A percentile compares a stretch with the other conserved stretches of the same genome.
Evolutionary conservation across 176 grass and related monocot species (phyloP).

Genomic region (Avena eriantha): DNA sequence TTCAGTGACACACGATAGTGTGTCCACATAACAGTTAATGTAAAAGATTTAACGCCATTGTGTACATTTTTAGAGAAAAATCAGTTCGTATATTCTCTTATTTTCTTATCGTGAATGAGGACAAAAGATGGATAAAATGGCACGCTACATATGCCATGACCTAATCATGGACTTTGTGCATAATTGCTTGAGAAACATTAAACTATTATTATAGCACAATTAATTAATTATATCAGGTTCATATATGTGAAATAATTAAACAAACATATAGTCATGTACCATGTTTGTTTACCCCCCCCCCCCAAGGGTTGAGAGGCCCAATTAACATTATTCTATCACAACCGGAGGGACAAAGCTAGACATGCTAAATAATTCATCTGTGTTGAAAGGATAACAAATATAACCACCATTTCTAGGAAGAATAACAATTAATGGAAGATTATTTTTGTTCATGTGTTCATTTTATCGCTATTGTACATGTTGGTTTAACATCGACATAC

Average conservation of each 20-base stretch:
- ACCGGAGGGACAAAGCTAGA: not conserved
- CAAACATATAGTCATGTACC: no score
- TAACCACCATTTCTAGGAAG: not conserved
- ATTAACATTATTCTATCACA: not conserved
- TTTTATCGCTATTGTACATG: no score
- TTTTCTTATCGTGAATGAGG: not conserved
- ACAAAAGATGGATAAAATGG: not conserved
- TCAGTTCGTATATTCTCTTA: not conserved
- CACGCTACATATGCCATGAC: slow-evolving; percentile 5
- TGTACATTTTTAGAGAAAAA: not conserved
- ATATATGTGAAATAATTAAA: no score
- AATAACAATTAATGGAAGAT: not conserved
- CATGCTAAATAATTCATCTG: not conserved
- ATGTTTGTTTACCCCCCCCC: no score
- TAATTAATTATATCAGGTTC: not conserved
- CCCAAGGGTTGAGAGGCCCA: not conserved
- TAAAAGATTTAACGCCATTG: not conserved
- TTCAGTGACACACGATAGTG: not conserved
- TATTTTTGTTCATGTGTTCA: no score
- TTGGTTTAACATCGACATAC: no score
- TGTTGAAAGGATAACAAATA: not conserved
- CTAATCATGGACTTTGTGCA: slow-evolving; percentile 1
- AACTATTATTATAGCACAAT: not conserved
- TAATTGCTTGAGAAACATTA: not conserved
- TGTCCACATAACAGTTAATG: not conserved